Conservation (phyloP, 768 basidiomycete genomes). For the Fibroporia radiculosa region DNA sequence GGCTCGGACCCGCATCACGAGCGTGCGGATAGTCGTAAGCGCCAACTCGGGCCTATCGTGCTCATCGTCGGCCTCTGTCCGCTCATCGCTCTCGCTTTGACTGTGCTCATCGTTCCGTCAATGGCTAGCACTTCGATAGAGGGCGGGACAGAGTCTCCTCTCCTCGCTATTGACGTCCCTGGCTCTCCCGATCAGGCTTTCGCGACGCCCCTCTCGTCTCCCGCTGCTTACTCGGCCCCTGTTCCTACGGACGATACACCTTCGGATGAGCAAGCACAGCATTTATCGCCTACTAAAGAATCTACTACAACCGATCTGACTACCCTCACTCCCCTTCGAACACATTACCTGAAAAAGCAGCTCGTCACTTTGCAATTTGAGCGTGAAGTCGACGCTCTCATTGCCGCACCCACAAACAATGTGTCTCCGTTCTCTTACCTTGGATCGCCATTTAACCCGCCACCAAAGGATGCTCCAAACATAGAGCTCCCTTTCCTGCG, state of each 20-base stretch:
- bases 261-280: background rate
- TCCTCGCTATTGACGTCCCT: conserved; percentile 8
- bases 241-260: background rate
- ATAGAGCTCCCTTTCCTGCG: conserved; percentile 83
- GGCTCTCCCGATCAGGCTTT: conserved; percentile 5
- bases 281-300: background rate
- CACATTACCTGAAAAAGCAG: conserved; percentile 97
- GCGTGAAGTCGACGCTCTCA: conserved; percentile 67
- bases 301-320: background rate
- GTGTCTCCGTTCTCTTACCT: conserved; percentile 76
- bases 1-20: too few species aligned
- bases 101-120: conserved; percentile 1
- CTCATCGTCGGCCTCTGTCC: background rate
- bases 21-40: too few species aligned
- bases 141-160: too few species aligned
- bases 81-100: background rate
- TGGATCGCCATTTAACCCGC: conserved; percentile 78
- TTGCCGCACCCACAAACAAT: conserved; percentile 37
- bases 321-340: conserved; percentile 76
- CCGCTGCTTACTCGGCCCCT: background rate
- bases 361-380: conserved; percentile 82
- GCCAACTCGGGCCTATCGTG: too few species aligned
- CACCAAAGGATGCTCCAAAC: conserved; percentile 45
- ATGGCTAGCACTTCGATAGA: conserved; percentile 1
- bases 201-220: conserved; percentile 13